Conservation (phyloP, 208 protist genomes). For the Acanthamoeba culbertsoni region DNA sequence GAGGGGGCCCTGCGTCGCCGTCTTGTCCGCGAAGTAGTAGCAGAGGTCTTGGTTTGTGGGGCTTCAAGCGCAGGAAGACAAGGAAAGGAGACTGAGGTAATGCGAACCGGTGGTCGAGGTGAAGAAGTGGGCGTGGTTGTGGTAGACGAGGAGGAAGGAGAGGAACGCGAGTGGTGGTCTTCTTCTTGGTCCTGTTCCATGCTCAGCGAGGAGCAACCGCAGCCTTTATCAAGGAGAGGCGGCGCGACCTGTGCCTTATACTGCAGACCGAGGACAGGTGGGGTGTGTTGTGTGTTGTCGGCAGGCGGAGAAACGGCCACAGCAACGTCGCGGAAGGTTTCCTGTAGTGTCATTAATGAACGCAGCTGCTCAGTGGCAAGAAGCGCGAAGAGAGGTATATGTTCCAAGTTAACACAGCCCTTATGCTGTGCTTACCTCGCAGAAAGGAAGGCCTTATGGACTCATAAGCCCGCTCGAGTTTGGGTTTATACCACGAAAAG, state of each 20-base stretch:
- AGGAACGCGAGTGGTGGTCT: neutral
- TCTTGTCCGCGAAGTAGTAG: no score
- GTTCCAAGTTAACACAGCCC: neutral
- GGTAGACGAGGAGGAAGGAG: neutral
- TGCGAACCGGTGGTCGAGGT: neutral
- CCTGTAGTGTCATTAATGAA: neutral
- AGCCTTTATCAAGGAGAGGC: neutral
- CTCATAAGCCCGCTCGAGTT: neutral
- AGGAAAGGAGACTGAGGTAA: neutral
- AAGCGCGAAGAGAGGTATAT: neutral
- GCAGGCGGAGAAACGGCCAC: neutral
- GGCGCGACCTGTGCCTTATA: neutral
- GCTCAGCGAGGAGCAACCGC: no score
- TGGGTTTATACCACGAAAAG: neutral
- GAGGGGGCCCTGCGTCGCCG: neutral
- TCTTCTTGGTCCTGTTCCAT: neutral
- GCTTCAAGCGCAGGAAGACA: neutral
- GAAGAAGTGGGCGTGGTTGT: neutral
- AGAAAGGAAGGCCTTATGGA: neutral
- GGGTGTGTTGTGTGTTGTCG: neutral
- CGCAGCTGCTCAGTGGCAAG: neutral
- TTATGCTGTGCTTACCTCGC: neutral
- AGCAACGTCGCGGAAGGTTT: neutral
- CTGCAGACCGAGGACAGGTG: neutral
- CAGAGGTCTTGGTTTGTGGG: no score